Conservation (phyloP, 1,139 yeast genomes). For the Dujonia santamariae region DNA sequence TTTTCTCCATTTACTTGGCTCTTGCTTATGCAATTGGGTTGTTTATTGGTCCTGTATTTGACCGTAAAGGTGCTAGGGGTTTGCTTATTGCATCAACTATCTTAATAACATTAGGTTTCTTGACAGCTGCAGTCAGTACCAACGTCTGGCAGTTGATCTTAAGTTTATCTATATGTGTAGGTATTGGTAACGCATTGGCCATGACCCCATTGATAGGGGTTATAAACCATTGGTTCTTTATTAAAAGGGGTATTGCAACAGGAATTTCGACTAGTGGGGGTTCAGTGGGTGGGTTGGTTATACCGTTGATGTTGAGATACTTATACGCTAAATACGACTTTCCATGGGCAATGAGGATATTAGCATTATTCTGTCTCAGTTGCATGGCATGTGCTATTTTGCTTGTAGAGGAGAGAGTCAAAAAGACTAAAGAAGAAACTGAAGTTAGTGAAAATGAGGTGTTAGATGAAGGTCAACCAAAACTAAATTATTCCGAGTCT, state of each 20-base stretch:
- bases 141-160: slow-evolving; percentile 54
- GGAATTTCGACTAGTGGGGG: slow-evolving; percentile 65
- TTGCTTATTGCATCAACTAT: slow-evolving; percentile 45
- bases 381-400: slow-evolving; percentile 37
- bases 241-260: slow-evolving; percentile 51
- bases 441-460: slow-evolving; percentile 3
- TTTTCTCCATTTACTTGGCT: slow-evolving; percentile 60
- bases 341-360: slow-evolving; percentile 58
- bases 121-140: slow-evolving; percentile 49
- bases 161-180: slow-evolving; percentile 49
- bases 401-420: slow-evolving; percentile 48
- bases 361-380: slow-evolving; percentile 47
- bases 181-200: slow-evolving; percentile 55
- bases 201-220: slow-evolving; percentile 57
- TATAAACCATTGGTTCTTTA: slow-evolving; percentile 57
- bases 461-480: slow-evolving; percentile 2
- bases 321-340: slow-evolving; percentile 54
- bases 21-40: slow-evolving; percentile 58
- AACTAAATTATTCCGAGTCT: slow-evolving; percentile 1
- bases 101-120: slow-evolving; percentile 43
- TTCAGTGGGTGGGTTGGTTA: slow-evolving; percentile 58
- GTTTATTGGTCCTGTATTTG: slow-evolving; percentile 43
- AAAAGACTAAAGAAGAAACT: slow-evolving; percentile 11
- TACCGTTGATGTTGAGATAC: slow-evolving; percentile 56
- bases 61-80: slow-evolving; percentile 42